Evolutionary conservation across 192 early-diverging fungal species (phyloP).

Genomic region (Podila verticillata): DNA sequence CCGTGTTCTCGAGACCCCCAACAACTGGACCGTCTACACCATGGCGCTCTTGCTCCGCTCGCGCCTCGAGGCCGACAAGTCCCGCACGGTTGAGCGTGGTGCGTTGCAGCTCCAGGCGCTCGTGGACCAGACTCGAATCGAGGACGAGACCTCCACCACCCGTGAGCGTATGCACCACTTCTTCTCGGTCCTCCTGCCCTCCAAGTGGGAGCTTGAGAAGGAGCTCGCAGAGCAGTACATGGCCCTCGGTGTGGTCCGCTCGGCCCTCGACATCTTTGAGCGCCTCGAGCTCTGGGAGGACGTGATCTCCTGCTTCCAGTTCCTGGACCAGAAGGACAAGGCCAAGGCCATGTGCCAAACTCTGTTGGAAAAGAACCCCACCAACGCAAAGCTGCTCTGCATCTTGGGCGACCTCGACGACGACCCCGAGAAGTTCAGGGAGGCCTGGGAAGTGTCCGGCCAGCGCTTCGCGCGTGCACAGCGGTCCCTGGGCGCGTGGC

Average conservation of each 20-base stretch:
- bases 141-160: slow-evolving; percentile 70
- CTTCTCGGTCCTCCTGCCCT: slow-evolving; percentile 81
- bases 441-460: slow-evolving; percentile 91
- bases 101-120: slow-evolving; percentile 93
- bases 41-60: slow-evolving; percentile 93
- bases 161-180: slow-evolving; percentile 85
- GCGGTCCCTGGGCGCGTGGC: slow-evolving; percentile 89
- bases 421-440: slow-evolving; percentile 80
- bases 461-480: slow-evolving; percentile 90
- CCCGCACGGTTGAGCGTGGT: slow-evolving; percentile 90
- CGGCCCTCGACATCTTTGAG: slow-evolving; percentile 94
- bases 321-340: slow-evolving; percentile 86
- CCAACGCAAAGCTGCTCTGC: slow-evolving; percentile 88
- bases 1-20: slow-evolving; percentile 90
- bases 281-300: slow-evolving; percentile 98
- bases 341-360: slow-evolving; percentile 84
- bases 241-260: slow-evolving; percentile 86
- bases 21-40: slow-evolving; percentile 99
- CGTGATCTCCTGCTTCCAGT: slow-evolving; percentile 85
- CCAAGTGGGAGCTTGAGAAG: slow-evolving; percentile 96
- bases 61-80: slow-evolving; percentile 86
- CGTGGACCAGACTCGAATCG: slow-evolving; percentile 89
- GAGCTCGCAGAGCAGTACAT: slow-evolving; percentile 90
- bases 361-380: slow-evolving; percentile 67
- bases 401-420: slow-evolving; percentile 88